These are phyloP conservation scores for Neonectria magnoliae DNA, from an alignment of 2,329 filamentous ascomycete genomes.

Conservation along the genomic window DNA sequence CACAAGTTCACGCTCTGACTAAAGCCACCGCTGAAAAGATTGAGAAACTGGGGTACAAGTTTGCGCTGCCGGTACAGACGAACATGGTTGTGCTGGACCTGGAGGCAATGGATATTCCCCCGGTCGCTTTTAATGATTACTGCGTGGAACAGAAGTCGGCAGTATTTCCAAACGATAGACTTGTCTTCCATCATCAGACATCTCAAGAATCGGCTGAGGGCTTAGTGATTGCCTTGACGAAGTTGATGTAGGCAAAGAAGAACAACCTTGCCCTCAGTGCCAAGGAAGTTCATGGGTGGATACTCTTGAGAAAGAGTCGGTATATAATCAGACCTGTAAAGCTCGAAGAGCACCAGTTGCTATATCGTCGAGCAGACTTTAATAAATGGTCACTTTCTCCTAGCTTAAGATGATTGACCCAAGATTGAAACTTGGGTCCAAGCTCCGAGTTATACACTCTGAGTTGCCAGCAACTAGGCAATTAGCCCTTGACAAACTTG, in stretches of 20 bases:
- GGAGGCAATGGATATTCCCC: constrained; percentile 29
- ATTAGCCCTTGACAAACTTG: not conserved
- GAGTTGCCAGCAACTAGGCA: not conserved
- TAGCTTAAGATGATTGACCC: not conserved
- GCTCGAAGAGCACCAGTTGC: not conserved
- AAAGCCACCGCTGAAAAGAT: constrained; percentile 30
- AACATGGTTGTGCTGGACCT: constrained; percentile 43
- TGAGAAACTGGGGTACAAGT: constrained; percentile 33
- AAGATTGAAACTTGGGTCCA: too few relatives aligned
- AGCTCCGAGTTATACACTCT: not conserved
- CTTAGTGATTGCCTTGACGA: constrained; percentile 5
- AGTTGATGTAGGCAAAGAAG: constrained; percentile 22
- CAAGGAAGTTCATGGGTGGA: constrained; percentile 17
- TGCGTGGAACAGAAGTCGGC: constrained; percentile 17
- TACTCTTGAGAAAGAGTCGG: constrained; percentile 3
- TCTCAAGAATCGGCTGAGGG: constrained; percentile 8
- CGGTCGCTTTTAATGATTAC: constrained; percentile 30
- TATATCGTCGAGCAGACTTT: not conserved
- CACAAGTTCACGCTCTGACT: constrained; percentile 33
- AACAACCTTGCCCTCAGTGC: constrained; percentile 8
- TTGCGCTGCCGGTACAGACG: constrained; percentile 40
- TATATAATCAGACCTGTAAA: not conserved
- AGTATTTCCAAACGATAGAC: constrained; percentile 19
- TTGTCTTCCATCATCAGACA: constrained; percentile 26
- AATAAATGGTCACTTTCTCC: not conserved